phyloP scores from a whole-genome alignment of 2,329 filamentous ascomycete genomes.

The Trichocomaceae sp. region DNA sequence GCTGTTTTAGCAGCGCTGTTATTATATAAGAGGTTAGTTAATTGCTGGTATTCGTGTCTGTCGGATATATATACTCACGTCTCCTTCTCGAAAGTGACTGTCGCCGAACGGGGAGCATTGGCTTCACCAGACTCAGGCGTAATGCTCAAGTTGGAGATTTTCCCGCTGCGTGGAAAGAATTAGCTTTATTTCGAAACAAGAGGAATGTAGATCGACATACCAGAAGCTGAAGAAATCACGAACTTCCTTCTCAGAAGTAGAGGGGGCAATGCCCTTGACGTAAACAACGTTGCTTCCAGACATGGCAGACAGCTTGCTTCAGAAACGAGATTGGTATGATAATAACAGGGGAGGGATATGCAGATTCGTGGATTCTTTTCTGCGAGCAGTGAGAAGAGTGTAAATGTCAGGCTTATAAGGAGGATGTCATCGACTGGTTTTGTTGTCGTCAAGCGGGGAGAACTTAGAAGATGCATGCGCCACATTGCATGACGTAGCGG shows the following conservation, averaged over 20 bases:
- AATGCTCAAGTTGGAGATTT: conserved; percentile 78
- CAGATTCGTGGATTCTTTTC: neutral
- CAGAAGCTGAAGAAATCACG: conserved; percentile 96
- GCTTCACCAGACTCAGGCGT: conserved; percentile 49
- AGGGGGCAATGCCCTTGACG: conserved; percentile 78
- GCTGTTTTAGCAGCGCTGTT: conserved; percentile 80
- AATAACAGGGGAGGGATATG: too few species aligned
- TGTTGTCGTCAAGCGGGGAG: neutral
- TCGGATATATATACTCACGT: conserved; percentile 45
- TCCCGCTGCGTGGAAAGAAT: conserved; percentile 56
- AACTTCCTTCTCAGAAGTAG: conserved; percentile 84
- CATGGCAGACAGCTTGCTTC: conserved; percentile 39
- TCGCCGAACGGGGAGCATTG: conserved; percentile 69
- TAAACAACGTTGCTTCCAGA: conserved; percentile 61
- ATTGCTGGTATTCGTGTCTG: neutral
- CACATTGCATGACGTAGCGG: conserved; percentile 11
- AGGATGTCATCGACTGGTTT: conserved; percentile 3
- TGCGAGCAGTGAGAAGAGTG: neutral
- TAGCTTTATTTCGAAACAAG: conserved; percentile 2
- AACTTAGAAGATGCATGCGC: conserved; percentile 7
- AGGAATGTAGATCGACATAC: conserved; percentile 44
- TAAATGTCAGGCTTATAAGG: neutral
- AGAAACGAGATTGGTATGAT: neutral
- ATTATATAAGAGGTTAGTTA: neutral
- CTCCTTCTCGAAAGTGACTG: conserved; percentile 95